Evolutionary conservation across 768 basidiomycete species (phyloP).

Genomic region (Tephrocybe sp.): DNA sequence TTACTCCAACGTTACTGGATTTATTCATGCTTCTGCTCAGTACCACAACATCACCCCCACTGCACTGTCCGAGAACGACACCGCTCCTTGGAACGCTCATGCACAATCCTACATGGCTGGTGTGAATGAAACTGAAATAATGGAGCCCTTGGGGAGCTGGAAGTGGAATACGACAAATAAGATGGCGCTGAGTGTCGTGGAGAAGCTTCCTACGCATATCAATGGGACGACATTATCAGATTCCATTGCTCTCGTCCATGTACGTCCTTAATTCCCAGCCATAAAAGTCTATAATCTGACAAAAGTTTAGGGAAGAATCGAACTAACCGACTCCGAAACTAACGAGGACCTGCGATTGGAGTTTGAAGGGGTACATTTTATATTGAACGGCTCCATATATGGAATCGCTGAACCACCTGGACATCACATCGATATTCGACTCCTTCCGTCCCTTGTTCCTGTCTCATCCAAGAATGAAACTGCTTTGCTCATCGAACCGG

Average conservation of each 20-base stretch:
- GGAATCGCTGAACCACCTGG: conserved; percentile 65
- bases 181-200: conserved; percentile 62
- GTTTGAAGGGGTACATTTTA: conserved; percentile 76
- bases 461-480: conserved; percentile 53
- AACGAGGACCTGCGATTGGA: conserved; percentile 63
- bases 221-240: conserved; percentile 34
- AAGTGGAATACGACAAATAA: conserved; percentile 68
- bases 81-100: conserved; percentile 46
- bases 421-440: conserved; percentile 59
- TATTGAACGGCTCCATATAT: conserved; percentile 72
- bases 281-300: conserved; percentile 2
- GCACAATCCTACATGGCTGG: conserved; percentile 50
- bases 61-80: conserved; percentile 33
- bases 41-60: conserved; percentile 64
- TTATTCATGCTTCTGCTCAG: conserved; percentile 60
- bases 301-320: conserved; percentile 60
- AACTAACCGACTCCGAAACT: conserved; percentile 52
- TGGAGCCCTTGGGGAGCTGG: conserved; percentile 54
- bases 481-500: conserved; percentile 53
- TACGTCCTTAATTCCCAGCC: conserved; percentile 31
- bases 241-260: conserved; percentile 61
- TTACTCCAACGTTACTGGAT: conserved; percentile 76
- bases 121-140: conserved; percentile 48
- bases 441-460: conserved; percentile 66
- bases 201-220: conserved; percentile 43